A percentile compares a stretch with the other conserved stretches of the same genome.
Evolutionary conservation across 2,329 filamentous ascomycete genomes (phyloP).

Genomic region (Ceratocystis diversiconidia): DNA sequence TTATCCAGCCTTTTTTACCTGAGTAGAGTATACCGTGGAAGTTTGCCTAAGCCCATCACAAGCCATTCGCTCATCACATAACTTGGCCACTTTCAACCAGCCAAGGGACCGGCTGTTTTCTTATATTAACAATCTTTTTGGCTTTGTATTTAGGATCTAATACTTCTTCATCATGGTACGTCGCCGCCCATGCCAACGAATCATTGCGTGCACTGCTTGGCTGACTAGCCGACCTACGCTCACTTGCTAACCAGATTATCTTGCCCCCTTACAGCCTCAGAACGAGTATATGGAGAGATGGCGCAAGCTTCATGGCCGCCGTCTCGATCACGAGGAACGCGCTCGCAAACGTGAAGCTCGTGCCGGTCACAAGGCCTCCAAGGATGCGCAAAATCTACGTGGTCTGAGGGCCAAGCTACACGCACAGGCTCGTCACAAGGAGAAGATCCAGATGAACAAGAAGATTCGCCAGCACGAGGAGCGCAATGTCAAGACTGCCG

Average conservation of each 20-base stretch:
- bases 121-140: background rate
- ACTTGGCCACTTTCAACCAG: background rate
- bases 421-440: slow-evolving; percentile 83
- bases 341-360: slow-evolving; percentile 73
- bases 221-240: too few relatives aligned
- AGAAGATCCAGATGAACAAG: slow-evolving; percentile 98
- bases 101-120: slow-evolving; percentile 11
- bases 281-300: slow-evolving; percentile 57
- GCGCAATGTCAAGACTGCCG: slow-evolving; percentile 81
- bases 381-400: slow-evolving; percentile 84
- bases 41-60: background rate
- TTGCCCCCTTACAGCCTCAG: slow-evolving; percentile 46
- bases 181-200: background rate
- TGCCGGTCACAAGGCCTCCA: slow-evolving; percentile 74
- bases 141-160: background rate
- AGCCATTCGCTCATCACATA: background rate
- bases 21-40: background rate
- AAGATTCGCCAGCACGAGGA: slow-evolving; percentile 89
- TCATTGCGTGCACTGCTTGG: too few relatives aligned
- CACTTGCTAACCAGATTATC: slow-evolving; percentile 1
- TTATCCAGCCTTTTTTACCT: slow-evolving; percentile 2
- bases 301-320: slow-evolving; percentile 39
- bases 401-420: slow-evolving; percentile 86
- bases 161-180: slow-evolving; percentile 14
- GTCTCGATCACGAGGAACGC: slow-evolving; percentile 73